These are phyloP conservation scores for Neopestalotiopsis sp. DNA, from an alignment of 2,329 filamentous ascomycete species.

Conservation along the genomic window DNA sequence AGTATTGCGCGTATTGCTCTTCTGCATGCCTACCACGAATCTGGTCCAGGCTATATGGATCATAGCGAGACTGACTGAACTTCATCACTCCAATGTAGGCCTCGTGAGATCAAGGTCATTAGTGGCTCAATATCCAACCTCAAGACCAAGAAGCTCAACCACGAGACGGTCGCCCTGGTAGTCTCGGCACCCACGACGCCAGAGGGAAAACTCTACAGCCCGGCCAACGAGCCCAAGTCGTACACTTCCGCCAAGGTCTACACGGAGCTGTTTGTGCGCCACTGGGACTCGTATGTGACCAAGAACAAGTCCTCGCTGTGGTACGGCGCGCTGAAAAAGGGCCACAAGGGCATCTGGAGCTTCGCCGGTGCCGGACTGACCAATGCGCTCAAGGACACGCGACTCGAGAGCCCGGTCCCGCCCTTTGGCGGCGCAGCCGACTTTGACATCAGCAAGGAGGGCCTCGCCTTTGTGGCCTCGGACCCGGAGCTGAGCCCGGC, in stretches of 20 bases:
- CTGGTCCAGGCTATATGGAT: not conserved
- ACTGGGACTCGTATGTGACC: conserved; percentile 81
- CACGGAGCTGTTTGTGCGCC: conserved; percentile 75
- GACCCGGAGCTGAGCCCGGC: conserved; percentile 74
- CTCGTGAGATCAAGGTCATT: conserved; percentile 53
- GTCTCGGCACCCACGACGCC: conserved; percentile 70
- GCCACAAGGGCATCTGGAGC: conserved; percentile 40
- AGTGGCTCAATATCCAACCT: conserved; percentile 62
- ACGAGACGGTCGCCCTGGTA: conserved; percentile 57
- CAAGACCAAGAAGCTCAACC: conserved; percentile 57
- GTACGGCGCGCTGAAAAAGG: conserved; percentile 40
- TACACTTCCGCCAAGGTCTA: conserved; percentile 73
- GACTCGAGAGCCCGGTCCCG: conserved; percentile 70
- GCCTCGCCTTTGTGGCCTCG: conserved; percentile 76
- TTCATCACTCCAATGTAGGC: conserved; percentile 30
- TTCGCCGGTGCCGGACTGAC: conserved; percentile 53
- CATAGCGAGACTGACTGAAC: not conserved
- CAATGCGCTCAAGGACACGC: conserved; percentile 67
- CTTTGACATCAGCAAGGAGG: conserved; percentile 73
- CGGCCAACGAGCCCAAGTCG: conserved; percentile 62
- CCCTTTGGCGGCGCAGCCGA: conserved; percentile 82
- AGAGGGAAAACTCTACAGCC: conserved; percentile 72
- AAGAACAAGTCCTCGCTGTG: conserved; percentile 70
- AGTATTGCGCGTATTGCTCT: not conserved
- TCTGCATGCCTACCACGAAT: not conserved